Percentiles rank a stretch among this genome's conserved stretches.
Evolutionary conservation across 441 rosid species (phyloP).

Genomic region (Populus hybrid): DNA sequence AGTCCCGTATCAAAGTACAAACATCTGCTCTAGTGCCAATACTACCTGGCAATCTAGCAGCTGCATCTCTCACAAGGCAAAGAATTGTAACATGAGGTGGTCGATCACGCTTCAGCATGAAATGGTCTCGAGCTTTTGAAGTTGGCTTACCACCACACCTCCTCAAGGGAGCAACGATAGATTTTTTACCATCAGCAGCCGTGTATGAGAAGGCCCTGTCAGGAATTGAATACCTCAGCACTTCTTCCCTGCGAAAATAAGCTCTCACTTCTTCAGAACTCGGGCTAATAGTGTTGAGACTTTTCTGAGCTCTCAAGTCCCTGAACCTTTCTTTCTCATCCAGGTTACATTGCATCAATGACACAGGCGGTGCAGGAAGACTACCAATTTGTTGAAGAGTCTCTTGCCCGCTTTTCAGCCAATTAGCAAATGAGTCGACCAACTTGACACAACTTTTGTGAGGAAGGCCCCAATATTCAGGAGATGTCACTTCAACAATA

Average conservation of each 20-base stretch:
- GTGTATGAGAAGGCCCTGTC: conserved; percentile 98
- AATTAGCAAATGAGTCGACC: conserved; percentile 95
- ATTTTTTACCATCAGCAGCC: conserved; percentile 97
- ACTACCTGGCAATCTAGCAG: conserved; percentile 93
- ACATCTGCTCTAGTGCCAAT: conserved; percentile 99
- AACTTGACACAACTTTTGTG: conserved; percentile 95
- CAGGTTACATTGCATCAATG: conserved; percentile 72
- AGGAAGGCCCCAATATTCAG: conserved; percentile 94
- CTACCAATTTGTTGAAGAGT: conserved; percentile 95
- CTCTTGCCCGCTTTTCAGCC: conserved; percentile 98
- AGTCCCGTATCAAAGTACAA: conserved; percentile 91
- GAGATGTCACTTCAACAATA: conserved; percentile 88
- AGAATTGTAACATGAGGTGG: conserved; percentile 99
- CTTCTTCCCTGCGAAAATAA: conserved; percentile 91
- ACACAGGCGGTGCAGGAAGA: conserved; percentile 92
- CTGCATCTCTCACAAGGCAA: conserved; percentile 99
- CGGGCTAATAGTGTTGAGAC: conserved; percentile 82
- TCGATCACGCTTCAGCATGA: conserved; percentile 98
- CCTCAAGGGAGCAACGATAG: conserved; percentile 97
- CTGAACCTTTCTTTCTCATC: conserved; percentile 99
- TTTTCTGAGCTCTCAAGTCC: conserved; percentile 98
- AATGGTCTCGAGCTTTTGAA: conserved; percentile 98
- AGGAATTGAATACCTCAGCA: conserved; percentile 92
- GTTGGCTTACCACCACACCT: conserved; percentile 99
- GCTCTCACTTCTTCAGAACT: conserved; percentile 87